These are phyloP conservation scores for Plasmodium ovale DNA, from an alignment of 169 alveolate species.

Conservation along the genomic window DNA sequence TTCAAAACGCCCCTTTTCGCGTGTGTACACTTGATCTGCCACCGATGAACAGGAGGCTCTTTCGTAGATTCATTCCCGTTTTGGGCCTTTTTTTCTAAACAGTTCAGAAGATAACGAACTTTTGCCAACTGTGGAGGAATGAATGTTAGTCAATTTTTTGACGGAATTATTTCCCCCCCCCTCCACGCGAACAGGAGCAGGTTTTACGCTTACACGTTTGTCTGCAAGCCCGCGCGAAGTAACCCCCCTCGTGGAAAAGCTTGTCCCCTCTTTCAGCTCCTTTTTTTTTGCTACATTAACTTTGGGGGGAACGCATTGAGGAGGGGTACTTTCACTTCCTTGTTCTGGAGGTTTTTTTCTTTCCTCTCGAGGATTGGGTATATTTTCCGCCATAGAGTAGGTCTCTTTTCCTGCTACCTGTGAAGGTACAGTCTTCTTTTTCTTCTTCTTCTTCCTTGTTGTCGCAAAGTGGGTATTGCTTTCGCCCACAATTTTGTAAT, in stretches of 20 bases:
- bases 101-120: not conserved
- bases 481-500: not conserved
- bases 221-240: no score
- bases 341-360: no score
- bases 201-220: not conserved
- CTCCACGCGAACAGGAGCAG: not conserved
- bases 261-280: no score
- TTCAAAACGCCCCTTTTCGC: not conserved
- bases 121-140: not conserved
- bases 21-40: not conserved
- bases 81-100: not conserved
- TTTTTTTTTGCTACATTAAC: no score
- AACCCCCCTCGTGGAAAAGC: no score
- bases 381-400: no score
- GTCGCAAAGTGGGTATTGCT: not conserved
- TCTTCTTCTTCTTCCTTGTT: no score
- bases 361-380: no score
- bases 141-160: conserved; percentile 2
- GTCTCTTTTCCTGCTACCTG: not conserved
- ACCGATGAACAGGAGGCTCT: not conserved
- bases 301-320: no score
- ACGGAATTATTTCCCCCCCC: not conserved
- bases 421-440: not conserved
- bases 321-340: no score
- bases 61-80: not conserved